Base-by-base conservation (phyloP, 495 filamentous ascomycete genomes). In the Penicillium manginii region DNA sequence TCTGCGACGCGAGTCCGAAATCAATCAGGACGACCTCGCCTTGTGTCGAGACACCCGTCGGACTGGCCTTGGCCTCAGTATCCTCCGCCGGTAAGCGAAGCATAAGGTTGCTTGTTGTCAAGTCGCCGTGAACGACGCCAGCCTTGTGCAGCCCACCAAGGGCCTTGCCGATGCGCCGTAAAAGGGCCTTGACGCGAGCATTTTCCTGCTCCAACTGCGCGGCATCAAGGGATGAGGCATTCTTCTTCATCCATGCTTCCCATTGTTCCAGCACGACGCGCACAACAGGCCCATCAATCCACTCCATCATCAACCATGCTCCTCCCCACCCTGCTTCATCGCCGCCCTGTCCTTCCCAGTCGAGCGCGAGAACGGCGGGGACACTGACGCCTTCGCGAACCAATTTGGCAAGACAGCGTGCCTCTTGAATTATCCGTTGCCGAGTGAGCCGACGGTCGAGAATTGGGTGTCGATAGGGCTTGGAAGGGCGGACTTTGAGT, bases 51-150 rank as follows among this genome's bases (percentile, higher is more conserved):
- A 66, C 61, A 26, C 46, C 59, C 21, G 54, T 60, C 3, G 50
- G 57, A 0, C 49, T 59, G 21, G 19, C 14, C 2, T 57, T 57
- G 10, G 61, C 81, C 17, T 81, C 73, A 7, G 58, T 61, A 11
- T 60, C 65, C 17, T 42, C 48, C 19, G 15, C 37, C 52, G 39
- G 43, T 39, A 60, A 58, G 54, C 88, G 71, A 48, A 99, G 71
- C 86, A 99, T 97, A 73, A 99, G 78, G 76, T 98, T 98, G 75
- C 93, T 97, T 56, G 93, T 98, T 57, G 96, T 98, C 77, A 98
- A 75, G 76, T 98, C 94, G 45, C 94, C 94, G 79, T 98, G 94
- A 49, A 96, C 84, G 43, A 97, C 86, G 15, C 94, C 93, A 18
- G 83, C 81, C 50, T 78, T 81, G 78, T 98, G 94, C 75, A 98